Base-by-base conservation (phyloP, 345 rosid genomes). In the Reutealis trisperma region DNA sequence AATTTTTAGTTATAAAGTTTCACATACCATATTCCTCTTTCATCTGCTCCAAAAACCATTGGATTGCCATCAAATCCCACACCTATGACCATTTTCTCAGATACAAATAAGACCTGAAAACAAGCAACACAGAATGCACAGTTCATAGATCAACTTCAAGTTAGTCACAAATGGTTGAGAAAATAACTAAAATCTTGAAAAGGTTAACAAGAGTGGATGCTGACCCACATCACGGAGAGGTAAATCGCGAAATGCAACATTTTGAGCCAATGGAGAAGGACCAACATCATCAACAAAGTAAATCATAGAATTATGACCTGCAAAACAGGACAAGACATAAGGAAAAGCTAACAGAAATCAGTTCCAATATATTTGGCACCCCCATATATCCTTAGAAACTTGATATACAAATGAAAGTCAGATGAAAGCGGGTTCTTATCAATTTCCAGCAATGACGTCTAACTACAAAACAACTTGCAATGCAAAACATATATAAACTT, bases 161-260 rank as follows among this genome's bases (percentile, higher is more conserved):
- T 78, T 81, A 74, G 84, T 69, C 57, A 67, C 75, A 69, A 75
- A 61, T 57, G 22, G 30, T 71, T 22, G 47, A 72, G 34, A 78
- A 81, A 77, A 82, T 71, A 62, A 77, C 77, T 44, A 67, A 71
- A 71, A 79, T 61, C 67, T 70, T 75, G 13, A 79, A 72, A 83
- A 62, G 57, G 21, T 75, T 76, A 83, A 86, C 81, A 81, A 87
- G 86, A 84, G 90, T 85, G 94, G 91, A 93, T 82, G 98, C 97
- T 92, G 96, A 96, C 99, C 99, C 99, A 96, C 98, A 93, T 96
- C 99, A 91, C 97, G 95, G 78, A 96, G 99, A 79, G 99, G 99
- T 92, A 96, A 90, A 90, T 93, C 89, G 47, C 92, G 89, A 80
- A 91, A 87, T 63, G 96, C 91, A 65, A 96, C 92, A 78, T 83